Base-by-base conservation (phyloP, 225 moss, liverwort and hornwort genomes). In the Thuidium tamariscinum region DNA sequence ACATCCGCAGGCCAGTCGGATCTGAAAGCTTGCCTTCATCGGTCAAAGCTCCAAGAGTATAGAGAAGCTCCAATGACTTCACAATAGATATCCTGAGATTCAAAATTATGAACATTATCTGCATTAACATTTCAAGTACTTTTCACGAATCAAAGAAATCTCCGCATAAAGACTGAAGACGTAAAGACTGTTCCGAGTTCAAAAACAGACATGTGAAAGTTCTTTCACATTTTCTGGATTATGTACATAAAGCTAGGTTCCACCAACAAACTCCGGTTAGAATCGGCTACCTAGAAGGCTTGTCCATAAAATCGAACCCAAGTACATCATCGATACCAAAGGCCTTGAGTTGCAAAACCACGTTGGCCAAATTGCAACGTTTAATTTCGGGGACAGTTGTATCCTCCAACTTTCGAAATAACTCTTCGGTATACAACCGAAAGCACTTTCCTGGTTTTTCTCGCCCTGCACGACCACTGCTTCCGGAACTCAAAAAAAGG, bases 401-500 rank as follows among this genome's bases (percentile, higher is more conserved):
- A 80, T 94, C 95, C 87, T 95, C 95, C 72, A 99, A 90, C 70
- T 96, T 97, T 83, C 79, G 91, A 80, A 93, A 99, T 74, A 95
- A 86, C 75, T 95, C 91, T 89, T 94, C 94, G 21, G 99, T 96
- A 62, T 99, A 99, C 27, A 99, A 89, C 57, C 99, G 97, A 87
- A 95, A 99, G 90, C 99, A 99, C 81, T 99, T 97, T 74, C 99
- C 99, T 61, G 97, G 93, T 83, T 94, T 95, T n/a, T n/a, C n/a
- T 89, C 99, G 96, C 82, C 99, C 99, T 97, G 97, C 99, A 93
- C 99, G 97, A 93, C 99, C 99, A 96, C 97, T 99, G 97, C 91
- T 92, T 84, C 73, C 86, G 74, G 30, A 79, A 74, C 84, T 96
- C 95, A 99, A 89, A 72, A 77, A 77, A 77, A 84, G 67, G 32